Percentiles rank a stretch among this genome's conserved stretches.
Evolutionary conservation across 169 alveolate species (phyloP).

Genomic region (Perkinsus olseni): DNA sequence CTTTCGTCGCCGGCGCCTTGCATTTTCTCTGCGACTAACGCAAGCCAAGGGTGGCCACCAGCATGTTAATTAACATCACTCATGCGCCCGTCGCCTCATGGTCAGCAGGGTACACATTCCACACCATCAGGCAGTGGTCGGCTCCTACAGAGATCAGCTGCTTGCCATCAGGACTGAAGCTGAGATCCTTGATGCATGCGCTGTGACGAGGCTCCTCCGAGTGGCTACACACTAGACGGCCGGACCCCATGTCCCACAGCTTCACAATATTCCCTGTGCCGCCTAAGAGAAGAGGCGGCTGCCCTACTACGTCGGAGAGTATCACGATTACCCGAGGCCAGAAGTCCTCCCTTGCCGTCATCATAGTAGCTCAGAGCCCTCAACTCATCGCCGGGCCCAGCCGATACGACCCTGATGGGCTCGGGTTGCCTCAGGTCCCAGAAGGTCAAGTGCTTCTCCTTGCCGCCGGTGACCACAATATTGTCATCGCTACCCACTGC

Average conservation of each 20-base stretch:
- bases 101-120: constrained; percentile 42
- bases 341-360: constrained; percentile 48
- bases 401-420: constrained; percentile 41
- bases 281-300: constrained; percentile 34
- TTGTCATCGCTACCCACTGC: constrained; percentile 44
- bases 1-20: too few species aligned
- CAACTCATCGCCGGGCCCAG: constrained; percentile 51
- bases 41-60: background rate
- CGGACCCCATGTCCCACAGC: constrained; percentile 47
- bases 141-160: constrained; percentile 58
- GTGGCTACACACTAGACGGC: constrained; percentile 27
- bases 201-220: constrained; percentile 64
- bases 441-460: constrained; percentile 62
- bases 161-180: constrained; percentile 58
- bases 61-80: background rate
- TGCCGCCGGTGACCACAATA: constrained; percentile 58
- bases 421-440: constrained; percentile 69
- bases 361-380: constrained; percentile 55
- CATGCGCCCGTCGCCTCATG: background rate
- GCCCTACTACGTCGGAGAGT: too few species aligned
- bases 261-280: constrained; percentile 55
- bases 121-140: constrained; percentile 57
- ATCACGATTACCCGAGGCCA: constrained; percentile 43
- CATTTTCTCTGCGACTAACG: background rate
- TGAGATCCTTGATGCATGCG: constrained; percentile 46